These are phyloP conservation scores for Penicillium soppii DNA, from an alignment of 495 filamentous ascomycete species.

Conservation along the genomic window DNA sequence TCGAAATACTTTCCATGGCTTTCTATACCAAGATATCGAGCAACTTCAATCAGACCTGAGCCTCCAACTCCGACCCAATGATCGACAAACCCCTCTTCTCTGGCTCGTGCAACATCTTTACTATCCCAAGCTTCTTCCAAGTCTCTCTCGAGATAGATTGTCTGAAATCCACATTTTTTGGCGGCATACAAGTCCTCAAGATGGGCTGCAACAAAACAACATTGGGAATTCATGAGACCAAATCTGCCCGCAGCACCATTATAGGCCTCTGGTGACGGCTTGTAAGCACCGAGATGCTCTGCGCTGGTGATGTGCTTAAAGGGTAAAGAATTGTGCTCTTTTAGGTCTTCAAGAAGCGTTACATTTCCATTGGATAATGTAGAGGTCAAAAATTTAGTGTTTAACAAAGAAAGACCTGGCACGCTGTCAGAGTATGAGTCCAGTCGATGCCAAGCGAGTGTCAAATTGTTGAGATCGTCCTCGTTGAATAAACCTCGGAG, in stretches of 20 bases:
- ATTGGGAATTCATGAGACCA: slow-evolving; percentile 51
- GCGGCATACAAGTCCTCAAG: slow-evolving; percentile 62
- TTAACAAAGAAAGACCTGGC: slow-evolving; percentile 36
- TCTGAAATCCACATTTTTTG: slow-evolving; percentile 55
- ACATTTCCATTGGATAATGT: slow-evolving; percentile 72
- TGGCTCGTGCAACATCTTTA: slow-evolving; percentile 11
- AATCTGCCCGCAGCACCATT: slow-evolving; percentile 57
- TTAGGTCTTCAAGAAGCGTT: slow-evolving; percentile 59
- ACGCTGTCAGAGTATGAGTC: slow-evolving; percentile 18
- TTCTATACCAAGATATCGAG: slow-evolving; percentile 16
- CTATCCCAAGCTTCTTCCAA: slow-evolving; percentile 58
- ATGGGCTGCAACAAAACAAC: slow-evolving; percentile 72
- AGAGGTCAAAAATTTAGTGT: slow-evolving; percentile 47
- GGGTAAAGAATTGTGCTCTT: slow-evolving; percentile 48
- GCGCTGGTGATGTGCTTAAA: slow-evolving; percentile 59
- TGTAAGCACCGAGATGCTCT: slow-evolving; percentile 66
- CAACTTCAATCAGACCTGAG: slow-evolving; percentile 18
- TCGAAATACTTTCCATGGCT: too few species aligned
- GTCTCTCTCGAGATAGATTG: slow-evolving; percentile 65
- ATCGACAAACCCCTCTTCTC: slow-evolving; percentile 20
- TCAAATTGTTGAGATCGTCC: slow-evolving; percentile 12
- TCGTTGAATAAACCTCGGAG: slow-evolving; percentile 16
- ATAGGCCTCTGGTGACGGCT: slow-evolving; percentile 63
- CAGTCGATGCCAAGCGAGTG: slow-evolving; percentile 21
- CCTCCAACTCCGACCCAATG: slow-evolving; percentile 15